Evolutionary conservation across 139 green algal genomes (phyloP).

Genomic region (Yamagishiella unicocca): DNA sequence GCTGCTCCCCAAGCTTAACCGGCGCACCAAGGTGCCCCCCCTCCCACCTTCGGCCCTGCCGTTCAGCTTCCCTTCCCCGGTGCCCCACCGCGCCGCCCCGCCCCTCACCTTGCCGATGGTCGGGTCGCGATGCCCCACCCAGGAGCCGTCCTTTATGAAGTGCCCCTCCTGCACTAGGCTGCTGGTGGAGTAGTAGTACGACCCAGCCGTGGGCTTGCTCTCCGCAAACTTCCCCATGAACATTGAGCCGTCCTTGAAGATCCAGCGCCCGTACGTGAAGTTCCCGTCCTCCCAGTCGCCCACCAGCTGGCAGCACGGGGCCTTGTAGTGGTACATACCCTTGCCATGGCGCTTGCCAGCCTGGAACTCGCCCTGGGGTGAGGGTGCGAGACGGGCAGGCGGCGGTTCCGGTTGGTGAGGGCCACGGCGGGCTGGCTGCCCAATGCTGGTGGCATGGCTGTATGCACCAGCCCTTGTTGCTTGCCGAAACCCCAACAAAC

Average conservation of each 20-base stretch:
- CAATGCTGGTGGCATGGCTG: no score
- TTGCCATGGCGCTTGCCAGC: conserved; percentile 58
- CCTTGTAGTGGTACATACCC: conserved; percentile 68
- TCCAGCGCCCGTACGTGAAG: conserved; percentile 57
- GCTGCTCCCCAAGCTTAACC: no score
- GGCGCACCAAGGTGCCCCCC: no score
- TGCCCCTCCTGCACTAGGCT: conserved; percentile 45
- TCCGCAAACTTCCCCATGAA: conserved; percentile 53
- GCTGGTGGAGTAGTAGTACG: conserved; percentile 35
- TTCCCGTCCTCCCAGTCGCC: conserved; percentile 59
- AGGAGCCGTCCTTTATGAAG: conserved; percentile 32
- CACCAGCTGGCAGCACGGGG: conserved; percentile 58
- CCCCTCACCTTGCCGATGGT: conserved; percentile 24
- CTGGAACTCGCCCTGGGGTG: conserved; percentile 59
- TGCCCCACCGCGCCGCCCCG: no score
- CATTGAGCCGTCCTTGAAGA: conserved; percentile 62
- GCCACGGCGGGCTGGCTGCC: neutral
- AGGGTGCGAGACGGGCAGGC: neutral
- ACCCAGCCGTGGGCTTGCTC: conserved; percentile 18
- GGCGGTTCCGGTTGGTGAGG: neutral
- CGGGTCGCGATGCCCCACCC: conserved; percentile 36
- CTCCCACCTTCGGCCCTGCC: no score
- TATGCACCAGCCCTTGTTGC: no score
- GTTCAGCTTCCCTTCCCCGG: no score
- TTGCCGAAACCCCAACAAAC: no score